Percentiles rank a stretch among this genome's conserved stretches.
phyloP scores from a whole-genome alignment of 306 rosid genomes.

The Acacia confusa region DNA sequence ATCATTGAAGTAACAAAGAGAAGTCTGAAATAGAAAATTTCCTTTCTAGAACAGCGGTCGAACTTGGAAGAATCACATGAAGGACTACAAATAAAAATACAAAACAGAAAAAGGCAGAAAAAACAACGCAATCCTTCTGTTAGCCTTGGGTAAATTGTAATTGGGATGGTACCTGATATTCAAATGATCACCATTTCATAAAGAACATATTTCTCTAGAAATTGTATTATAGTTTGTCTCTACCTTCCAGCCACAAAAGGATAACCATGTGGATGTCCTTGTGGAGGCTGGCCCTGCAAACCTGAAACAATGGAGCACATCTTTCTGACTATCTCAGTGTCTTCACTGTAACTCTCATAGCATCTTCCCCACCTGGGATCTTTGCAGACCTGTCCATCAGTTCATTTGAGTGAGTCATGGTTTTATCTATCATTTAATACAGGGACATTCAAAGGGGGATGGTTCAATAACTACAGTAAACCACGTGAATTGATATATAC shows the following conservation, averaged over 20 bases:
- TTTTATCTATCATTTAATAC: conserved; percentile 9
- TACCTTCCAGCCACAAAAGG: conserved; percentile 88
- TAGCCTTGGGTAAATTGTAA: background rate
- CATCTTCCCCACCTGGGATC: conserved; percentile 98
- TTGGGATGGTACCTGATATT: background rate
- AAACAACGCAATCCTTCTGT: background rate
- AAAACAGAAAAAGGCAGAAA: background rate
- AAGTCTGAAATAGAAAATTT: background rate
- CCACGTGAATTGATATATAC: background rate
- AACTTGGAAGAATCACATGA: background rate
- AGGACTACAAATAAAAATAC: background rate
- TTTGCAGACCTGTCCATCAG: conserved; percentile 61
- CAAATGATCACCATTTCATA: background rate
- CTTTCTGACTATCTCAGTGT: conserved; percentile 73
- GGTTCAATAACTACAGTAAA: background rate
- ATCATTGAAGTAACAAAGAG: background rate
- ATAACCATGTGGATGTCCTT: conserved; percentile 68
- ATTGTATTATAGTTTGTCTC: conserved; percentile 11
- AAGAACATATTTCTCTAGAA: background rate
- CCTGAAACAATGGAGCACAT: conserved; percentile 80
- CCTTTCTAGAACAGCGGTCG: background rate
- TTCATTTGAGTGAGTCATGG: conserved; percentile 25
- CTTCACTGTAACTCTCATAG: conserved; percentile 81
- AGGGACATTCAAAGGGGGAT: background rate
- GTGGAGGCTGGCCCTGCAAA: conserved; percentile 83